Evolutionary conservation across 345 rosid species (phyloP), one percentile per base, ranked within the genome.

Genomic region (Isatis tinctoria): DNA sequence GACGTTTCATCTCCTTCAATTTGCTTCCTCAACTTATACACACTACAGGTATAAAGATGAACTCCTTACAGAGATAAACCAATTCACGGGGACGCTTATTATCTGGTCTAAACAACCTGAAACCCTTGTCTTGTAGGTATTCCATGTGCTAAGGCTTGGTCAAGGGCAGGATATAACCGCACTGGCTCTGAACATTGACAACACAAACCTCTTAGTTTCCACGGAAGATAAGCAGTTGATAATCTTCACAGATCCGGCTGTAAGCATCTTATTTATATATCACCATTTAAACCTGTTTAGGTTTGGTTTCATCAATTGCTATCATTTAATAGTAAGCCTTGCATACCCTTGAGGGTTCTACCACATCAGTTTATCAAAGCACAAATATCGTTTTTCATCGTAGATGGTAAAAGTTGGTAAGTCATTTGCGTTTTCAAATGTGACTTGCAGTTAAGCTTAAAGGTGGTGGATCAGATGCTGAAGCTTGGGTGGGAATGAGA

Each of bases 401-500:
- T 66, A 48, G 12, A 10, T 74, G 62, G 64, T 20, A 18, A 17
- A 64, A 60, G 8, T 28, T 39, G 0, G 24, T 60, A 40, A 52
- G 24, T 17, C 20, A 16, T 2, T 2, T 27, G 9, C 8, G 14
- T 37, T 28, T 28, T 18, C 17, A 8, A 49, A 51, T 60, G 58
- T 64, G 54, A 37, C n/a, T 68, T 81, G 82, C 89, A 92, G 98
- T 85, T 90, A 84, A 95, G 98, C 83, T 81, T 88, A 80, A 88
- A 86, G 84, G 89, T 88, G 58, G 96, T 92, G 74, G 97, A 95
- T 81, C 98, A 87, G 44, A 92, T 87, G 99, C 87, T 95, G 43
- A 95, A 90, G 85, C 97, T 90, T 74, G 97, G 99, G n/a, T 90
- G 97, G 97, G 98, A 91, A 83, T 97, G 97, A 76, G 45, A 77